Evolutionary conservation across 257 asterid species (phyloP), one percentile per base, ranked within the genome.

Genomic region (Apocynum venetum): DNA sequence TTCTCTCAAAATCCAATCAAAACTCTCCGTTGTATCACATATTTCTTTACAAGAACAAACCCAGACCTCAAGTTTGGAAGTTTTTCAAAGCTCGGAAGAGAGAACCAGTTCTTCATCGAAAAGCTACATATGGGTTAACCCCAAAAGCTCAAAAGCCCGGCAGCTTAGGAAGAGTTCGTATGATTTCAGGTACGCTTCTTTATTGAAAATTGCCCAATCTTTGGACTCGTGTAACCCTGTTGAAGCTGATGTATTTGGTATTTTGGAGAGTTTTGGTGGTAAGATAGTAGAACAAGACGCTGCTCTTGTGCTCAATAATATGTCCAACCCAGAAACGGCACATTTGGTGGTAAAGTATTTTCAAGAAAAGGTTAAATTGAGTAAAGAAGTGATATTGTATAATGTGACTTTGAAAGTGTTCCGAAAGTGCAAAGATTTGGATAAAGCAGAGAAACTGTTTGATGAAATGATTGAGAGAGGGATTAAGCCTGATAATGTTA

Each of bases 371-470:
- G 59, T 86, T 77, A 84, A 67, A 35, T 69, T 79, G 74, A 76
- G 44, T 17, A 85, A 82, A 31, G 89, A 84, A 61, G 93, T 89
- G 40, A 76, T 96, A 73, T 48, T 92, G 79, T 93, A 96, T 77
- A 96, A 96, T 76, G 93, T 96, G 84, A 87, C 98, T 3, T 38
- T 96, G 85, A 91, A 93, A 78, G 96, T 90, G n/a, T 81, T 85
- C 59, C 82, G 92, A 83, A 93, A 93, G 77, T 84, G 87, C 67
- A 89, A 84, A 85, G 95, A 90, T 76, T 87, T 93, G 11, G 72
- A 63, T 2, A 84, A 87, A 75, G 93, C 95, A 0, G 96, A 89
- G 79, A 84, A 48, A 31, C 35, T 96, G 91, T 93, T 93, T 68
- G 76, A 44, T 61, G 84, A 83, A 76, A 93, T 96, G 97, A 81